Evolutionary conservation across 345 rosid species (phyloP).

Genomic region (Anastatica hierochuntica): DNA sequence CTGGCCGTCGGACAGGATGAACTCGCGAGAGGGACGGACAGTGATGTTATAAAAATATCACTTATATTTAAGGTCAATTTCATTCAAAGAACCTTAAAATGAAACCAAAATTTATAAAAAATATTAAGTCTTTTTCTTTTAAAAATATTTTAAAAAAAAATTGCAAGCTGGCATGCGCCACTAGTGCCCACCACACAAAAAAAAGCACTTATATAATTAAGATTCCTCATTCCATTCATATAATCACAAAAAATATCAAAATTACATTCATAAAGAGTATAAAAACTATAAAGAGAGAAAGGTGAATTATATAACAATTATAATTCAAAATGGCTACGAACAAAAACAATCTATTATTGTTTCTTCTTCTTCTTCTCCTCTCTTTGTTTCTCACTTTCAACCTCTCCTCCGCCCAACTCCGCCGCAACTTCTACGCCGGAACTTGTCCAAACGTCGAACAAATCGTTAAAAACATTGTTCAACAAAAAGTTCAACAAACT

Average conservation of each 20-base stretch:
- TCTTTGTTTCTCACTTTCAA: constrained; percentile 7
- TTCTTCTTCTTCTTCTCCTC: too few relatives aligned
- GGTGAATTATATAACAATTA: not conserved
- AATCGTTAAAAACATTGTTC: constrained; percentile 49
- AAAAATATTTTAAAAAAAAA: not conserved
- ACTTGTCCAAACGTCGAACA: constrained; percentile 66
- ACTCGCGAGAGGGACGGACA: too few relatives aligned
- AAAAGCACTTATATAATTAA: not conserved
- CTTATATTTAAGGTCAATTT: not conserved
- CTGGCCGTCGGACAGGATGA: too few relatives aligned
- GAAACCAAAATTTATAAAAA: not conserved
- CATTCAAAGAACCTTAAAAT: not conserved
- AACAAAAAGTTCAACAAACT: constrained; percentile 44
- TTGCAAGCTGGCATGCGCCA: constrained; percentile 23
- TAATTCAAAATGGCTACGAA: not conserved
- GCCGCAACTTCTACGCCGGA: constrained; percentile 46
- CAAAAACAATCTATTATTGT: constrained; percentile 9
- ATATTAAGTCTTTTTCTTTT: not conserved
- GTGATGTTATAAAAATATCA: not conserved
- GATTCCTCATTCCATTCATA: not conserved
- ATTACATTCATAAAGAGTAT: too few relatives aligned
- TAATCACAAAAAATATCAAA: constrained; percentile 6
- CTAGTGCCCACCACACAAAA: constrained; percentile 12
- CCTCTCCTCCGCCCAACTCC: constrained; percentile 46
- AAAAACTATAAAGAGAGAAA: not conserved